Percentiles rank a stretch among this genome's conserved stretches.
These are phyloP conservation scores for Globisporangium apiculatum DNA, from an alignment of 352 stramenopile species.

Conservation along the genomic window DNA sequence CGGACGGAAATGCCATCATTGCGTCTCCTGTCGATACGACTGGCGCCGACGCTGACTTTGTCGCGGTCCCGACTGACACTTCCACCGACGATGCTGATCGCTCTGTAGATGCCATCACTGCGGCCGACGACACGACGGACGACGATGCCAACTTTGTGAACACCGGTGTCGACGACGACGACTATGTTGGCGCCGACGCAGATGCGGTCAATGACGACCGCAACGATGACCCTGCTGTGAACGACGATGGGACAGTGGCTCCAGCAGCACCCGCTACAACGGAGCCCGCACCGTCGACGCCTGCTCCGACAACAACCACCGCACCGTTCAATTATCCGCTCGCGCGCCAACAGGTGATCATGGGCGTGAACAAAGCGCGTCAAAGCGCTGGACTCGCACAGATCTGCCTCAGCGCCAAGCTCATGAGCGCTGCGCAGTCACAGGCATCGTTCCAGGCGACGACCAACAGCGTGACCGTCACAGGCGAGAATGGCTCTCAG, in stretches of 20 bases:
- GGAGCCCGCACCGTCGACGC: background rate
- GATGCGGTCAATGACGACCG: background rate
- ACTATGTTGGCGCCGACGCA: background rate
- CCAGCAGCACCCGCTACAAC: background rate
- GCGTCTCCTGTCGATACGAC: background rate
- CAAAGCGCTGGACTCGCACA: constrained; percentile 2
- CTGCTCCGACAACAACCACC: background rate
- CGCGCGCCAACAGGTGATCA: constrained; percentile 10
- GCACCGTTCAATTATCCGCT: constrained; percentile 1
- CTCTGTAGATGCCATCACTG: background rate
- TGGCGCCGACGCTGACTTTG: background rate
- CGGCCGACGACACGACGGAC: background rate
- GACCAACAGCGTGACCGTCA: constrained; percentile 14
- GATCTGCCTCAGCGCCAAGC: constrained; percentile 16
- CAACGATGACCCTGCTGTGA: background rate
- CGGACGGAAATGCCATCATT: background rate
- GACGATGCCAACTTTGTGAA: background rate
- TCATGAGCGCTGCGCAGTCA: constrained; percentile 19
- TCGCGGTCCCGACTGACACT: background rate
- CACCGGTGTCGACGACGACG: background rate
- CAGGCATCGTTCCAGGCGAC: constrained; percentile 18
- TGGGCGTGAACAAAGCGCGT: constrained; percentile 9
- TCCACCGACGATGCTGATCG: background rate
- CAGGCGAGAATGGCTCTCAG: constrained; percentile 10
- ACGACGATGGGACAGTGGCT: background rate